These are phyloP conservation scores for Lactifluus echinatus DNA, from an alignment of 768 basidiomycete species.

Conservation along the genomic window DNA sequence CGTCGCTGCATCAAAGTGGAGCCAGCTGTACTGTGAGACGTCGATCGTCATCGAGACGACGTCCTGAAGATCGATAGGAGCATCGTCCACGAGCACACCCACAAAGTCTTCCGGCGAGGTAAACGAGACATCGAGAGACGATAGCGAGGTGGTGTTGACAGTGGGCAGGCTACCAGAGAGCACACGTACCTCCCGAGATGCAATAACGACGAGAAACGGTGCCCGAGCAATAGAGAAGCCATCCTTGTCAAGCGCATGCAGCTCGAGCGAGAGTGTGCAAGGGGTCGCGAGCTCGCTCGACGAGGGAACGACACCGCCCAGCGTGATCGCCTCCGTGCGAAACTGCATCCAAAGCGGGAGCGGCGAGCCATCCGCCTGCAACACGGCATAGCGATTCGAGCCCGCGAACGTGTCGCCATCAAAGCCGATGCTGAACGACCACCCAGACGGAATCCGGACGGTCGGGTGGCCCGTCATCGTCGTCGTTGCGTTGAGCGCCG, in stretches of 20 bases:
- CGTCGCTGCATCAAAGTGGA: conserved; percentile 47
- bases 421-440: conserved; percentile 91
- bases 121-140: conserved; percentile 44
- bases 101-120: conserved; percentile 49
- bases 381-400: conserved; percentile 43
- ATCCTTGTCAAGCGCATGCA: conserved; percentile 64
- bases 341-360: conserved; percentile 74
- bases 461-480: conserved; percentile 37
- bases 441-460: conserved; percentile 66
- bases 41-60: conserved; percentile 52
- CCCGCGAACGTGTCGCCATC: conserved; percentile 51
- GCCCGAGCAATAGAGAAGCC: conserved; percentile 58
- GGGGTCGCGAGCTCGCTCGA: conserved; percentile 34
- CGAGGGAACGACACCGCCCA: conserved; percentile 68
- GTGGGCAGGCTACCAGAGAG: conserved; percentile 41
- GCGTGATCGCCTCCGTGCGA: conserved; percentile 55
- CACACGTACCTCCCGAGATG: conserved; percentile 57
- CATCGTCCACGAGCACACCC: conserved; percentile 56
- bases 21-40: conserved; percentile 47
- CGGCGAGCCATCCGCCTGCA: conserved; percentile 54
- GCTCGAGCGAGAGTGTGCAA: conserved; percentile 38
- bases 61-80: conserved; percentile 47
- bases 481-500: conserved; percentile 52
- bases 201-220: conserved; percentile 58
- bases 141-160: conserved; percentile 60